phyloP scores from a whole-genome alignment of 176 grass and related monocot genomes.

The Themeda triandra region DNA sequence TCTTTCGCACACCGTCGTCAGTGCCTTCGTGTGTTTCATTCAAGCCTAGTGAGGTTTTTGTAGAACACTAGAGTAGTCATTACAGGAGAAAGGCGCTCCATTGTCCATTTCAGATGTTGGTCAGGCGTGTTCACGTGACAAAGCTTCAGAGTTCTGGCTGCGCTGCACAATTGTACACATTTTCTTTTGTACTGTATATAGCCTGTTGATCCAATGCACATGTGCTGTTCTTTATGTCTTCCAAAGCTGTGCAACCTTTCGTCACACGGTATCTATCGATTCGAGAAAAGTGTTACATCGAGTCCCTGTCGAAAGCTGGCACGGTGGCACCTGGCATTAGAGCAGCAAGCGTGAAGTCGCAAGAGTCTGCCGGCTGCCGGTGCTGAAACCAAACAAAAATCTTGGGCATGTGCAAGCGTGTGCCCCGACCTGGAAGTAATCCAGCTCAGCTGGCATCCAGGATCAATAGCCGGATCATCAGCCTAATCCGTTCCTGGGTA shows the following conservation, averaged over 20 bases:
- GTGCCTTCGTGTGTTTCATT: slow-evolving; percentile 5
- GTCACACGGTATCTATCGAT: neutral
- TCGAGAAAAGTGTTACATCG: too few relatives aligned
- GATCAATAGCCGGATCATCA: neutral
- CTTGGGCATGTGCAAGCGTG: neutral
- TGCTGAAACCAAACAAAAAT: slow-evolving; percentile 5
- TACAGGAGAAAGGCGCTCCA: neutral
- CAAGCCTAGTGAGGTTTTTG: slow-evolving; percentile 25
- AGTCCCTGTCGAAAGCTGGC: neutral
- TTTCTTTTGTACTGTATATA: neutral
- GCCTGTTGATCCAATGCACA: neutral
- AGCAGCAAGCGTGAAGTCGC: neutral
- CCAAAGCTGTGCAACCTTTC: neutral
- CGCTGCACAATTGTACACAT: slow-evolving; percentile 16
- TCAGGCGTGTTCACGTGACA: neutral
- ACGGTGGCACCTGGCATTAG: neutral
- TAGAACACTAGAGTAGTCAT: neutral
- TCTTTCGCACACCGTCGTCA: slow-evolving; percentile 28
- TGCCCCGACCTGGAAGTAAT: neutral
- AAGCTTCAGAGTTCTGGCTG: slow-evolving; percentile 3
- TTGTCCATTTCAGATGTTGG: slow-evolving; percentile 2
- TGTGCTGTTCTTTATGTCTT: slow-evolving; percentile 17
- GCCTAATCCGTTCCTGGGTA: neutral
- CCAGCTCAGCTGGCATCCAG: slow-evolving; percentile 23
- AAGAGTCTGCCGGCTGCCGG: neutral